Evolutionary conservation across 2,329 filamentous ascomycete species (phyloP).

Genomic region (Cordyceps cateniannulata): DNA sequence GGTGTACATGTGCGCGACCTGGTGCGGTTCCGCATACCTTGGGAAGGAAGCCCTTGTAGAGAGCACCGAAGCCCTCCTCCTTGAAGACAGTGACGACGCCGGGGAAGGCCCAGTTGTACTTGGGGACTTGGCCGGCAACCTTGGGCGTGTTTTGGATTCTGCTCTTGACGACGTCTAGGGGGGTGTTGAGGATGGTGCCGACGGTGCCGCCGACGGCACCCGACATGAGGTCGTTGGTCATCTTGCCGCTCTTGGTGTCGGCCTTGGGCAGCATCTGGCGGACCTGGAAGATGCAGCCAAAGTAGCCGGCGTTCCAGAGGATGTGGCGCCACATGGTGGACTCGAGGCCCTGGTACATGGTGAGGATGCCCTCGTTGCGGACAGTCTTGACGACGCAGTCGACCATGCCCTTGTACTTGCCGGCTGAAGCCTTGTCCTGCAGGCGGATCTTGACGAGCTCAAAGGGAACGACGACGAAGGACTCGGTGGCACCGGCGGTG

Average conservation of each 20-base stretch:
- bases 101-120: constrained; percentile 99
- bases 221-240: constrained; percentile 80
- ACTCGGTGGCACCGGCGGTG: constrained; percentile 88
- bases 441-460: constrained; percentile 98
- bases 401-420: constrained; percentile 77
- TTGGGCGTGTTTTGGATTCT: constrained; percentile 92
- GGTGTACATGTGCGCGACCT: too few relatives aligned
- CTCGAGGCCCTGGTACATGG: constrained; percentile 94
- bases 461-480: constrained; percentile 96
- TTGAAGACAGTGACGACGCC: constrained; percentile 78
- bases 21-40: constrained; percentile 65
- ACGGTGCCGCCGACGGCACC: constrained; percentile 80
- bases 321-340: constrained; percentile 93
- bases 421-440: constrained; percentile 88
- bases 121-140: constrained; percentile 71
- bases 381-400: constrained; percentile 80
- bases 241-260: constrained; percentile 73
- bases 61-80: constrained; percentile 84
- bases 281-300: constrained; percentile 97
- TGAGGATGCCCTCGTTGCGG: constrained; percentile 72
- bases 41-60: constrained; percentile 97
- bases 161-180: constrained; percentile 96
- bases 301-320: constrained; percentile 90
- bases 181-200: constrained; percentile 90
- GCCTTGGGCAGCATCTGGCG: constrained; percentile 74